Base-by-base conservation (phyloP, 2,329 filamentous ascomycete species). In the Penicillium digitatum region DNA sequence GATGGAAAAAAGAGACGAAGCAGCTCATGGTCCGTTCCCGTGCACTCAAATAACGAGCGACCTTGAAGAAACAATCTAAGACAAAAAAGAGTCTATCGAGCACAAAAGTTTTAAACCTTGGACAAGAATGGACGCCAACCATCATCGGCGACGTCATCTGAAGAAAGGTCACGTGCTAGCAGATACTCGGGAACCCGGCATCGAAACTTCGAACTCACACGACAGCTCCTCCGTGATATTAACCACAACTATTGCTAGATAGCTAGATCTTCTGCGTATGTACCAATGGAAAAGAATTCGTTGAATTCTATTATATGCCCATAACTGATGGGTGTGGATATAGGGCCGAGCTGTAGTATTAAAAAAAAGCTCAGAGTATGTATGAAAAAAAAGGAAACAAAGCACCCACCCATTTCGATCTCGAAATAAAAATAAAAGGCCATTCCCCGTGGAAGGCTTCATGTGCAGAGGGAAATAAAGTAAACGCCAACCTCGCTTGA, bases 291-390 rank as follows among this genome's bases (percentile, higher is more conserved):
- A 42, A 27, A 54, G 37, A 55, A 48, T 58, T 54, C 50, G 29
- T 35, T 38, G 31, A 51, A 39, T 57, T 62, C 56, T 63, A 63
- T 61, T 60, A 61, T 64, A 52, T 62, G 57, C 54, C 55, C 45
- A 51, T 60, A 42, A 44, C 22, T 42, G 22, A 37, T n/a, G 45
- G 52, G 16, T 35, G 44, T 46, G 43, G 51, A 49, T 51, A 55
- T 51, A 46, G 38, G 20, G 20, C 27, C 20, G 24, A 48, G 26
- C 16, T 20, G 16, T 14, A 32, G 26, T 18, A n/a, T n/a, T n/a
- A n/a, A 22, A 26, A 43, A 24, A 34, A 39, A 51, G 14, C 49
- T 24, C 26, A 16, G 40, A 31, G 16, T 35, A 40, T 51, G 34
- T 54, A 45, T 54, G 39, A 58, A 44, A 42, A 54, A 22, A 43